Evolutionary conservation across 371 early-diverging fungal genomes (phyloP), one percentile per base, ranked within the genome.

Genomic region (Coemansia sp.): DNA sequence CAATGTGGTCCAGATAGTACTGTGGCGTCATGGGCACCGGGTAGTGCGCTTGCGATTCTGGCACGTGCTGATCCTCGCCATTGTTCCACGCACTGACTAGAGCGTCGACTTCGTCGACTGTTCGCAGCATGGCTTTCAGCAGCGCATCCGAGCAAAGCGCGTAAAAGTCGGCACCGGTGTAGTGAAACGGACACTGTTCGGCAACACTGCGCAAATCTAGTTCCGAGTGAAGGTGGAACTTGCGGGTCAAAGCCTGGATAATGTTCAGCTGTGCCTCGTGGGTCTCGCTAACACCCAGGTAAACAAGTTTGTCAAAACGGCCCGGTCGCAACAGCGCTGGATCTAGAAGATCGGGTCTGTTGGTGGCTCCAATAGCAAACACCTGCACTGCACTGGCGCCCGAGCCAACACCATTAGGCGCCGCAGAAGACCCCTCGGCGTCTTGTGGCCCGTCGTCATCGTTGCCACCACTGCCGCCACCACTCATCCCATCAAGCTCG

Each of bases 311-410:
- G 69, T 98, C 99, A 74, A 98, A 98, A 66, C 95, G 68, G 55
- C 99, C 99, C 5, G 99, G 98, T 20, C 99, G 87, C 58, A 99
- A 76, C 52, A 99, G 79, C 1, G 99, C 99, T 11, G 95, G 92
- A 68, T 99, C 99, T 9, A 99, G 80, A 45, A 99, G 80, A 83
- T 99, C 99, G 0, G 99, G 98, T 63, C 99, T 84, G 78, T 99
- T 99, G 10, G 99, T 99, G 0, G 99, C 99, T 45, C 97, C 99
- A 78, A 99, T 98, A 5, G 99, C 99, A 88, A 99, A 99, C n/a
- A 99, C 99, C 67, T 94, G 71, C 55, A 63, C 63, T 0, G 77
- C 72, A 40, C 63, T 55, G 2, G 57, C 55, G 7, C 45, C 56
- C 30, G 40, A 8, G 3, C 61, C 34, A 9, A 7, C 30, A 4